phyloP scores from a whole-genome alignment of 139 green algal genomes.

The Chlamydomonas urium region DNA sequence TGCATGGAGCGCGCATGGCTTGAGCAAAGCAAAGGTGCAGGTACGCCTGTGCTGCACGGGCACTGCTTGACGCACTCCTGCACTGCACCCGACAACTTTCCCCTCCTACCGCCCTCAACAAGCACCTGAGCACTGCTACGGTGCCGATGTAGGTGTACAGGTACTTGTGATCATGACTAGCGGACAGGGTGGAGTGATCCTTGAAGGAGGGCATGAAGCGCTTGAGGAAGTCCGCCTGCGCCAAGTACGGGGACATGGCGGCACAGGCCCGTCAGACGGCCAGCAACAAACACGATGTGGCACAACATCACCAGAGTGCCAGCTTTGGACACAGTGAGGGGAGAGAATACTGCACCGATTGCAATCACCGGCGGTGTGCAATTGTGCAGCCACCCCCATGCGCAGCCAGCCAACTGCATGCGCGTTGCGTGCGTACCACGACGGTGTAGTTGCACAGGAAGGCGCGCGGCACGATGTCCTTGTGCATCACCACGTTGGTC shows the following conservation, averaged over 20 bases:
- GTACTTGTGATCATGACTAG: slow-evolving; percentile 31
- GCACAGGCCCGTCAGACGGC: too few relatives aligned
- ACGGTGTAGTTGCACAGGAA: slow-evolving; percentile 96
- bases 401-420: too few relatives aligned
- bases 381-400: too few relatives aligned
- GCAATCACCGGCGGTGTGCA: too few relatives aligned
- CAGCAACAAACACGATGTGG: too few relatives aligned
- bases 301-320: neutral
- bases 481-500: slow-evolving; percentile 86
- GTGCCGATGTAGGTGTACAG: slow-evolving; percentile 89
- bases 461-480: slow-evolving; percentile 95
- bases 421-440: slow-evolving; percentile 43
- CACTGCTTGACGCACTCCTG: too few relatives aligned
- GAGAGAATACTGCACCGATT: neutral
- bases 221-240: slow-evolving; percentile 43
- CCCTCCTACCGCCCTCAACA: too few relatives aligned
- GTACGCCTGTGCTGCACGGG: too few relatives aligned
- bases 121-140: slow-evolving; percentile 72
- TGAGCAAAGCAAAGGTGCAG: too few relatives aligned
- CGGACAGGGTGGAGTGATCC: slow-evolving; percentile 67
- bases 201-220: slow-evolving; percentile 62
- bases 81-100: neutral
- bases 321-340: neutral
- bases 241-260: neutral
- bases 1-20: too few relatives aligned